These are phyloP conservation scores for Crithidia expoeki DNA, from an alignment of 208 protist species.

Conservation along the genomic window DNA sequence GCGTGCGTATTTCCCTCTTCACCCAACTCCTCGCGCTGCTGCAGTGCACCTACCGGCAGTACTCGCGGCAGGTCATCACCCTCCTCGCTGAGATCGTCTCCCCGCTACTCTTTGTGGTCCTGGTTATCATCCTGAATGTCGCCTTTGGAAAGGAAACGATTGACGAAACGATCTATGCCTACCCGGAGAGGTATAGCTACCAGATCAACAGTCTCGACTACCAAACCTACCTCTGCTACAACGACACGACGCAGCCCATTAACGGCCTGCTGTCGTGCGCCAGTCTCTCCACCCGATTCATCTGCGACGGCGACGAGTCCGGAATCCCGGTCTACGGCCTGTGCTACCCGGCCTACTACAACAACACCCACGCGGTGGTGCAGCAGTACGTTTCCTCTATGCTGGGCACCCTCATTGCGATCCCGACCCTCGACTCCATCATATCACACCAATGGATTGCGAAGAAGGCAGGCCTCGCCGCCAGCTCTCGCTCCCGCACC, in stretches of 20 bases:
- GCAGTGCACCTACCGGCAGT: constrained; percentile 44
- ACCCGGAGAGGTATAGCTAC: not conserved
- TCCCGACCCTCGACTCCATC: constrained; percentile 56
- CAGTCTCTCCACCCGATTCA: not conserved
- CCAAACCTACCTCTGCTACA: constrained; percentile 35
- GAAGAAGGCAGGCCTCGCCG: constrained; percentile 41
- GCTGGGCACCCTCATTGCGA: constrained; percentile 24
- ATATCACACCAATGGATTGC: constrained; percentile 72
- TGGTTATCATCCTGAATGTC: constrained; percentile 47
- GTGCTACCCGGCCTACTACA: constrained; percentile 32
- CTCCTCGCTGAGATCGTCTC: constrained; percentile 45
- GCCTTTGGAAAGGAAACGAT: constrained; percentile 39
- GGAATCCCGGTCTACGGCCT: constrained; percentile 47
- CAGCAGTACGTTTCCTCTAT: constrained; percentile 33
- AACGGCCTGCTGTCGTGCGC: constrained; percentile 29
- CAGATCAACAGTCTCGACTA: constrained; percentile 34
- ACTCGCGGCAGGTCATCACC: constrained; percentile 28
- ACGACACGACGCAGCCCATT: constrained; percentile 34
- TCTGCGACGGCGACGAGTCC: constrained; percentile 40
- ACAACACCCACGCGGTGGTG: constrained; percentile 9
- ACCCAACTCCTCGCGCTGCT: constrained; percentile 45
- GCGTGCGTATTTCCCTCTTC: constrained; percentile 6
- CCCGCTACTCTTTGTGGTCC: constrained; percentile 52
- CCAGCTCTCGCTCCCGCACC: constrained; percentile 19
- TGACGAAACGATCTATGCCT: constrained; percentile 11